phyloP scores from a whole-genome alignment of 768 basidiomycete species.

The Hydnum rufescens region DNA sequence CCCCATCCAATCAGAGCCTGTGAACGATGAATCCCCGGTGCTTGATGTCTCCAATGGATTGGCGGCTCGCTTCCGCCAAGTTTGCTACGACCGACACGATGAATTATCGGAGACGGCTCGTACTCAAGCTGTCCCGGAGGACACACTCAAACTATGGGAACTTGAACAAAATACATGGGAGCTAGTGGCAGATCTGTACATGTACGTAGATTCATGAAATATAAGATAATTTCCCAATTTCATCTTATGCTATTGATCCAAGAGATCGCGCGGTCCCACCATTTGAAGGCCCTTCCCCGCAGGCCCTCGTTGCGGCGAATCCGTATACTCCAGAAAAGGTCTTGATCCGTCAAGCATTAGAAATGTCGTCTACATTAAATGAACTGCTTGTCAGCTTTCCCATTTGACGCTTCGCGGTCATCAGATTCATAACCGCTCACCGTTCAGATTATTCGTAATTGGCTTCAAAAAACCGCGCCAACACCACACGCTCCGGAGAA shows the following conservation, averaged over 20 bases:
- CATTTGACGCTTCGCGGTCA: not conserved
- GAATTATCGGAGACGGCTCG: not conserved
- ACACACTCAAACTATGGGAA: conserved; percentile 8
- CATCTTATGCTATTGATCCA: conserved; percentile 9
- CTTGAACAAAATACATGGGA: conserved; percentile 16
- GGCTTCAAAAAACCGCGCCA: conserved; percentile 64
- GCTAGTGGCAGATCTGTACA: conserved; percentile 15
- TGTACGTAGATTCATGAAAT: conserved; percentile 11
- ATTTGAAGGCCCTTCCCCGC: conserved; percentile 28
- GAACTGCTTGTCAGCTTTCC: conserved; percentile 39
- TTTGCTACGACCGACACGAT: not conserved
- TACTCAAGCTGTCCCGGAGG: not conserved
- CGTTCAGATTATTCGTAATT: conserved; percentile 40
- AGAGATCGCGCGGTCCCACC: conserved; percentile 52
- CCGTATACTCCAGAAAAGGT: conserved; percentile 67
- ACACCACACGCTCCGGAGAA: conserved; percentile 43
- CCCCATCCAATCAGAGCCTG: not conserved
- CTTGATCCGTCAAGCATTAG: conserved; percentile 54
- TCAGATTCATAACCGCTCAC: not conserved
- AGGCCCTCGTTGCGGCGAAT: conserved; percentile 40
- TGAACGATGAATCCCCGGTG: not conserved
- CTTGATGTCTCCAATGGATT: not conserved
- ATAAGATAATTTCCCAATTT: not conserved
- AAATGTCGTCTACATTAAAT: conserved; percentile 40
- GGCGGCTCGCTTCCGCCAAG: not conserved